These are phyloP conservation scores for Trichomonas gallinae DNA, from an alignment of 208 protist species.

Conservation along the genomic window DNA sequence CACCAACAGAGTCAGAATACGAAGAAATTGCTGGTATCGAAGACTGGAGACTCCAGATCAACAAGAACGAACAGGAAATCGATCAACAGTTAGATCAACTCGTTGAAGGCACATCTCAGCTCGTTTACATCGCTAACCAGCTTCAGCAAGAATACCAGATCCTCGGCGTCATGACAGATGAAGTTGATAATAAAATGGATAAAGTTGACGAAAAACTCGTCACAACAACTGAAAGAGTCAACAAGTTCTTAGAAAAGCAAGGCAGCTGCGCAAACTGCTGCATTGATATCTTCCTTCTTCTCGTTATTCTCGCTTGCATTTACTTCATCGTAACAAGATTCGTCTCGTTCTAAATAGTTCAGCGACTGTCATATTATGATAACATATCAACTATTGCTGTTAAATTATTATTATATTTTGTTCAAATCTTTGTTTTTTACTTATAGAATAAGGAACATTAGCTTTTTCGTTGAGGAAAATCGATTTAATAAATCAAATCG, in stretches of 20 bases:
- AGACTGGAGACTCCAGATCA: not conserved
- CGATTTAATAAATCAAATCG: too few species aligned
- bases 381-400: too few species aligned
- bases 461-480: too few species aligned
- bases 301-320: not conserved
- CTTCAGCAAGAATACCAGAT: not conserved
- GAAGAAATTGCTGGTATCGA: slow-evolving; percentile 1
- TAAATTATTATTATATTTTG: too few species aligned
- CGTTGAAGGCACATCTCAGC: not conserved
- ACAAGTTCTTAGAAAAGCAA: not conserved
- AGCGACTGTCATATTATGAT: too few species aligned
- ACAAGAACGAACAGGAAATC: not conserved
- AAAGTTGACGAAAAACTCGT: not conserved
- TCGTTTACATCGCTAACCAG: not conserved
- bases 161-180: not conserved
- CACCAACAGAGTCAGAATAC: not conserved
- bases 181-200: not conserved
- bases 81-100: not conserved
- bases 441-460: too few species aligned
- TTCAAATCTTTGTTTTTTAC: too few species aligned
- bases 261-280: not conserved
- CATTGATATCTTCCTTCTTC: not conserved
- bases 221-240: not conserved
- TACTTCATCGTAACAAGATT: not conserved
- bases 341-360: not conserved